Evolutionary conservation across 73 alveolate species (phyloP).

Genomic region (Blepharisma stoltei): DNA sequence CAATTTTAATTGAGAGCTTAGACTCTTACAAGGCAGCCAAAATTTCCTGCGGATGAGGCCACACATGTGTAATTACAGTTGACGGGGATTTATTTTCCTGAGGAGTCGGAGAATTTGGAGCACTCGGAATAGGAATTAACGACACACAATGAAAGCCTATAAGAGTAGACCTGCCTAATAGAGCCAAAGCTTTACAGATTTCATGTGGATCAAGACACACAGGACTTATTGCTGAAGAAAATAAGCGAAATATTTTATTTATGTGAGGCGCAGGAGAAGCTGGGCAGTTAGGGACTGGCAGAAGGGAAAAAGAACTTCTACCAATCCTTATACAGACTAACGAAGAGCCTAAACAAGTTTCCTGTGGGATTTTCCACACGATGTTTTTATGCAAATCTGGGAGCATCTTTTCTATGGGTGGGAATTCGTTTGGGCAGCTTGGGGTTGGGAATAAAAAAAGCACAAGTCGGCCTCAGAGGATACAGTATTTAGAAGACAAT

Average conservation of each 20-base stretch:
- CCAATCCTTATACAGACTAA: slow-evolving; percentile 31
- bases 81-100: slow-evolving; percentile 84
- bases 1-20: slow-evolving; percentile 44
- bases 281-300: slow-evolving; percentile 57
- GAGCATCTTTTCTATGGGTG: slow-evolving; percentile 58
- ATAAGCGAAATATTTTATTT: slow-evolving; percentile 42
- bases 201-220: slow-evolving; percentile 58
- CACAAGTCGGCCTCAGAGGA: slow-evolving; percentile 28
- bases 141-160: slow-evolving; percentile 14
- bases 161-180: slow-evolving; percentile 28
- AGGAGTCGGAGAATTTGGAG: slow-evolving; percentile 79
- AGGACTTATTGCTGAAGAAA: slow-evolving; percentile 45
- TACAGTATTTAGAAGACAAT: slow-evolving; percentile 45
- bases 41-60: slow-evolving; percentile 86
- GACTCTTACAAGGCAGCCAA: slow-evolving; percentile 23
- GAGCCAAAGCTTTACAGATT: slow-evolving; percentile 29
- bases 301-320: slow-evolving; percentile 40
- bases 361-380: slow-evolving; percentile 63
- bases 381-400: slow-evolving; percentile 48
- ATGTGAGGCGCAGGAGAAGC: slow-evolving; percentile 61
- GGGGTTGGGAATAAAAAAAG: slow-evolving; percentile 60
- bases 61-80: slow-evolving; percentile 69
- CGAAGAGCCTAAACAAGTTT: slow-evolving; percentile 44
- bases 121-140: slow-evolving; percentile 45
- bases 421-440: slow-evolving; percentile 57